Conservation (phyloP, 768 basidiomycete genomes). For the Calocera viscosa region DNA sequence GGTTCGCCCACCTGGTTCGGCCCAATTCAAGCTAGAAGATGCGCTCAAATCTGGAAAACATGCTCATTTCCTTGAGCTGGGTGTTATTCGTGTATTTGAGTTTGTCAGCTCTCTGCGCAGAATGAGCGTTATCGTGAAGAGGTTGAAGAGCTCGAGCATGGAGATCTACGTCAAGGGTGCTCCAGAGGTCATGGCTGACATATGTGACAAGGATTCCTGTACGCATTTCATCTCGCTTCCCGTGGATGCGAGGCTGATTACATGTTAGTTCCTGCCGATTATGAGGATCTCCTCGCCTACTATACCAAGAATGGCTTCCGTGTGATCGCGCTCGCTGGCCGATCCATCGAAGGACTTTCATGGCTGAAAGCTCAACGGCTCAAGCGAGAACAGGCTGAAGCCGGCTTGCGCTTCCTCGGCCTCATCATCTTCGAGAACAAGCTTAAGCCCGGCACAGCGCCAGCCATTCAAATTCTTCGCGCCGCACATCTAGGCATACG, state of each 20-base stretch:
- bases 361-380: constrained; percentile 97
- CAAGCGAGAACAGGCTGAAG: constrained; percentile 93
- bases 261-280: constrained; percentile 80
- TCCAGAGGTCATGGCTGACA: constrained; percentile 92
- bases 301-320: constrained; percentile 95
- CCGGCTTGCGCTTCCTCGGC: constrained; percentile 77
- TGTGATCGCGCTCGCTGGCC: constrained; percentile 96
- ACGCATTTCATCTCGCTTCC: constrained; percentile 25
- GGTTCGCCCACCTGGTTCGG: constrained; percentile 89
- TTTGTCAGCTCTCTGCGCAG: constrained; percentile 85
- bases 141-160: constrained; percentile 87
- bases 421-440: constrained; percentile 98
- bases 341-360: constrained; percentile 81
- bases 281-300: constrained; percentile 89
- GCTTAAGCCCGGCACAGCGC: constrained; percentile 80
- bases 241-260: constrained; percentile 15
- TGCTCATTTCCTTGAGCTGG: constrained; percentile 92
- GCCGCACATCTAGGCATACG: constrained; percentile 83
- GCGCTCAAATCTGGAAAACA: constrained; percentile 84
- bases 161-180: constrained; percentile 99
- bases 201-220: constrained; percentile 90
- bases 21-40: constrained; percentile 81
- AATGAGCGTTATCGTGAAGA: constrained; percentile 97
- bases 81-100: constrained; percentile 91
- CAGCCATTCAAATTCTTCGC: constrained; percentile 79